These are phyloP conservation scores for Talaromyces sp. DNA, from an alignment of 2,329 filamentous ascomycete genomes.

Conservation along the genomic window DNA sequence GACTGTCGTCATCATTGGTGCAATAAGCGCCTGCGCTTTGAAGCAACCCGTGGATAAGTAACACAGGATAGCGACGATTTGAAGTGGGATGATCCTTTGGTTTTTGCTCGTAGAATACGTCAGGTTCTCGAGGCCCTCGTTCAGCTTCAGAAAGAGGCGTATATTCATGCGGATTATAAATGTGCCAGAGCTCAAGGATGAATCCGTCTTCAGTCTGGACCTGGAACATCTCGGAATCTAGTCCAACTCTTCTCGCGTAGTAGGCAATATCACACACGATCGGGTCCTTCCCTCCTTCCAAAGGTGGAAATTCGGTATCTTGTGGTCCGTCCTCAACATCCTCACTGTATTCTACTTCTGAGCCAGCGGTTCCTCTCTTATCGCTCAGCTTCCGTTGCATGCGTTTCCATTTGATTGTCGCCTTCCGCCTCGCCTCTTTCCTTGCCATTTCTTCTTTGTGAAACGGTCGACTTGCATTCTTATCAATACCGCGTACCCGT, in stretches of 20 bases:
- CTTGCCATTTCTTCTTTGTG: conserved; percentile 65
- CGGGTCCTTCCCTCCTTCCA: conserved; percentile 75
- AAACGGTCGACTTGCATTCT: conserved; percentile 61
- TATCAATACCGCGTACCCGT: conserved; percentile 55
- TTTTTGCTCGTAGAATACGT: conserved; percentile 53
- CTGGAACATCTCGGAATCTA: conserved; percentile 76
- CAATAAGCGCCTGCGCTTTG: conserved; percentile 88
- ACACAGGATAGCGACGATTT: conserved; percentile 61
- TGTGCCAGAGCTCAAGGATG: conserved; percentile 80
- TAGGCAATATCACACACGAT: conserved; percentile 75
- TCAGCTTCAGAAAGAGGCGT: conserved; percentile 45
- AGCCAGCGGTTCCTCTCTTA: conserved; percentile 28
- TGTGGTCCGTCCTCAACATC: conserved; percentile 18
- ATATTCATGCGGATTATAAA: conserved; percentile 78
- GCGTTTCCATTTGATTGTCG: conserved; percentile 59
- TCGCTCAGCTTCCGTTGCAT: conserved; percentile 27
- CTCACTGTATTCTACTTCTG: conserved; percentile 33
- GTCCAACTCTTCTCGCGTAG: conserved; percentile 79
- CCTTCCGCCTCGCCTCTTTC: conserved; percentile 51
- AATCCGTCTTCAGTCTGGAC: conserved; percentile 95
- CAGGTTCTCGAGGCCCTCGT: conserved; percentile 50
- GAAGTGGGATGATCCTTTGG: conserved; percentile 21
- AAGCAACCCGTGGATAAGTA: conserved; percentile 82
- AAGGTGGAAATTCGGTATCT: conserved; percentile 58
- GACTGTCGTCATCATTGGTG: conserved; percentile 79